These are phyloP conservation scores for Amphicarpaea edgeworthii DNA, from an alignment of 306 rosid genomes.

Conservation along the genomic window DNA sequence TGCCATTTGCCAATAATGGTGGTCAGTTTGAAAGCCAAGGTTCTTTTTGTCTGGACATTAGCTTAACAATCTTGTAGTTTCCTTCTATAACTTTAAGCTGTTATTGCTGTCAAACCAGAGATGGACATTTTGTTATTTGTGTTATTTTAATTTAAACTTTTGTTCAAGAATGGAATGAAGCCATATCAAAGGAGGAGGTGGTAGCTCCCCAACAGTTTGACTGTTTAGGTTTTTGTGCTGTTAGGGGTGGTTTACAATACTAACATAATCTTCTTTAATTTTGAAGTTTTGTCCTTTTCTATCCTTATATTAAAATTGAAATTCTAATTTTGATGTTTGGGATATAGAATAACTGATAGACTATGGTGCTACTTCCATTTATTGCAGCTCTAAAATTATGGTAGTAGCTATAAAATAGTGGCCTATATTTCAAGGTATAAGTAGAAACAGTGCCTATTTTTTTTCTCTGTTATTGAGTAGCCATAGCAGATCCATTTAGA, in stretches of 20 bases:
- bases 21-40: background rate
- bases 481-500: no score
- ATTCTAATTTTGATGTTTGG: slow-evolving; percentile 10
- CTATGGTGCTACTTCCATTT: background rate
- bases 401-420: background rate
- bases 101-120: slow-evolving; percentile 9
- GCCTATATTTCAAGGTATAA: background rate
- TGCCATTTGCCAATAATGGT: background rate
- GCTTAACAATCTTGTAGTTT: background rate
- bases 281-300: background rate
- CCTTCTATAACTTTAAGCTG: background rate
- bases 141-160: background rate
- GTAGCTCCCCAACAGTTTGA: slow-evolving; percentile 8
- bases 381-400: background rate
- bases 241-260: background rate
- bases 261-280: slow-evolving; percentile 9
- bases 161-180: slow-evolving; percentile 2
- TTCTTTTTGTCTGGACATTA: slow-evolving; percentile 8
- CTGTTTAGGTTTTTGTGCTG: slow-evolving; percentile 22
- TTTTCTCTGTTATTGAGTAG: background rate
- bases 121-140: background rate
- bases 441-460: slow-evolving; percentile 16
- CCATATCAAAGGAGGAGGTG: slow-evolving; percentile 28
- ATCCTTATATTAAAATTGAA: slow-evolving; percentile 11
- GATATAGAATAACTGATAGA: slow-evolving; percentile 1